phyloP scores from a whole-genome alignment of 768 basidiomycete species.

The Hericium rajendrae region DNA sequence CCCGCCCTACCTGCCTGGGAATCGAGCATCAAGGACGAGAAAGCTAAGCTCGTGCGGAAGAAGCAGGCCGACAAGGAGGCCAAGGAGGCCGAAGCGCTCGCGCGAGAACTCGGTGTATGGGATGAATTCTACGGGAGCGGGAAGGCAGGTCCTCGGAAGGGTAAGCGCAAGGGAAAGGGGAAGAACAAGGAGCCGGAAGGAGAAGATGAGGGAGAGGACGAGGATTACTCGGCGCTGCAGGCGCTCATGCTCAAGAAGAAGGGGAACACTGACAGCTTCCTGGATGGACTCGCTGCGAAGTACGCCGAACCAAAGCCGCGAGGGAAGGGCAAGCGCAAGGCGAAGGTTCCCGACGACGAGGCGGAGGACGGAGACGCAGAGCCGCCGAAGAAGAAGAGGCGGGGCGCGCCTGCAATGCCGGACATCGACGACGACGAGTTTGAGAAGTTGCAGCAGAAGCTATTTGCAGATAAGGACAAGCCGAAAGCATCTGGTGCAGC shows the following conservation, averaged over 20 bases:
- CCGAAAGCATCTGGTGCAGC: not conserved
- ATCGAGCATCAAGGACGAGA: slow-evolving; percentile 66
- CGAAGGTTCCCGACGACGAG: slow-evolving; percentile 34
- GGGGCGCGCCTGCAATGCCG: slow-evolving; percentile 27
- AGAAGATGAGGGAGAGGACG: slow-evolving; percentile 29
- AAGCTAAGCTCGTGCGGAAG: slow-evolving; percentile 61
- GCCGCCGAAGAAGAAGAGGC: slow-evolving; percentile 39
- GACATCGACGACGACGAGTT: slow-evolving; percentile 64
- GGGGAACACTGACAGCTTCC: slow-evolving; percentile 59
- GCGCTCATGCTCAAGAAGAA: slow-evolving; percentile 76
- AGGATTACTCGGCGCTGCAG: slow-evolving; percentile 62
- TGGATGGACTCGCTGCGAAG: slow-evolving; percentile 68
- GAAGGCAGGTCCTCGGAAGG: slow-evolving; percentile 50
- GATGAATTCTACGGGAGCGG: slow-evolving; percentile 85
- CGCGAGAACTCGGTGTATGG: slow-evolving; percentile 87
- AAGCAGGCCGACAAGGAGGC: slow-evolving; percentile 75
- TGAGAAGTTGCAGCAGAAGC: slow-evolving; percentile 45
- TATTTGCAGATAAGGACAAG: slow-evolving; percentile 38
- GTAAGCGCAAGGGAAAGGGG: slow-evolving; percentile 41
- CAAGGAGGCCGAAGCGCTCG: slow-evolving; percentile 71
- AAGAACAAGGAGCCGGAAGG: slow-evolving; percentile 25
- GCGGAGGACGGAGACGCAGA: slow-evolving; percentile 29
- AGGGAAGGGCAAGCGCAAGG: slow-evolving; percentile 32
- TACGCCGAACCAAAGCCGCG: slow-evolving; percentile 45
- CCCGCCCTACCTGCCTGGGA: slow-evolving; percentile 53